phyloP scores from a whole-genome alignment of 768 basidiomycete species.

The Candolleomyces eurysporus region DNA sequence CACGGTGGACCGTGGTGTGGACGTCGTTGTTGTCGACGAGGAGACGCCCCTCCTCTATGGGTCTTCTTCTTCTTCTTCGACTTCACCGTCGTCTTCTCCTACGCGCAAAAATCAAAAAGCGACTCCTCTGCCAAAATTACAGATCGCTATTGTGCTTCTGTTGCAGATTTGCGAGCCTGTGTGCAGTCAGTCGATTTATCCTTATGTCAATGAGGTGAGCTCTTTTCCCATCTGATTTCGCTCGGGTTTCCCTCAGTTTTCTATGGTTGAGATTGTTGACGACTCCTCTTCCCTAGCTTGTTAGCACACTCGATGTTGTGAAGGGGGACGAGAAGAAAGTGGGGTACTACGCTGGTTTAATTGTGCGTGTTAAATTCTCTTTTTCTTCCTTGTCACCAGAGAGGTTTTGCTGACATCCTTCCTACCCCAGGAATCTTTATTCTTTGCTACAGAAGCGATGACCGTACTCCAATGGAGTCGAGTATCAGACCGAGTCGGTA shows the following conservation, averaged over 20 bases:
- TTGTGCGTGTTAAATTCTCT: slow-evolving; percentile 30
- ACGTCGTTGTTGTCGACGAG: slow-evolving; percentile 22
- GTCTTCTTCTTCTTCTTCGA: background rate
- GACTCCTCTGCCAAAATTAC: slow-evolving; percentile 17
- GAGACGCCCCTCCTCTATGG: slow-evolving; percentile 27
- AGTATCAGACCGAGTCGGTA: slow-evolving; percentile 45
- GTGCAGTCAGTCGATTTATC: slow-evolving; percentile 47
- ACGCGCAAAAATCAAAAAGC: no score
- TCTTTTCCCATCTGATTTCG: no score
- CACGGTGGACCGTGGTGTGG: no score
- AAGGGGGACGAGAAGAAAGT: slow-evolving; percentile 49
- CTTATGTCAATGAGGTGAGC: slow-evolving; percentile 50
- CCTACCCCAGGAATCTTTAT: slow-evolving; percentile 48
- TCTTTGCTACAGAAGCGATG: slow-evolving; percentile 47
- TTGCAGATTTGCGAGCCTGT: slow-evolving; percentile 46
- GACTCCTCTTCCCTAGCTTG: slow-evolving; percentile 30
- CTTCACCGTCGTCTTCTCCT: background rate
- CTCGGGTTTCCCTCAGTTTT: no score
- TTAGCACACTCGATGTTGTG: slow-evolving; percentile 47
- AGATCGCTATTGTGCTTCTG: slow-evolving; percentile 40
- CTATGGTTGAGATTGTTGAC: background rate
- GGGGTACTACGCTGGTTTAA: slow-evolving; percentile 56
- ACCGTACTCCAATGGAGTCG: slow-evolving; percentile 53
- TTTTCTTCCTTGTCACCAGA: background rate
- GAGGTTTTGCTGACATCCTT: no score